These are phyloP conservation scores for Yamadazyma endophytica DNA, from an alignment of 805 yeast genomes.

Conservation along the genomic window DNA sequence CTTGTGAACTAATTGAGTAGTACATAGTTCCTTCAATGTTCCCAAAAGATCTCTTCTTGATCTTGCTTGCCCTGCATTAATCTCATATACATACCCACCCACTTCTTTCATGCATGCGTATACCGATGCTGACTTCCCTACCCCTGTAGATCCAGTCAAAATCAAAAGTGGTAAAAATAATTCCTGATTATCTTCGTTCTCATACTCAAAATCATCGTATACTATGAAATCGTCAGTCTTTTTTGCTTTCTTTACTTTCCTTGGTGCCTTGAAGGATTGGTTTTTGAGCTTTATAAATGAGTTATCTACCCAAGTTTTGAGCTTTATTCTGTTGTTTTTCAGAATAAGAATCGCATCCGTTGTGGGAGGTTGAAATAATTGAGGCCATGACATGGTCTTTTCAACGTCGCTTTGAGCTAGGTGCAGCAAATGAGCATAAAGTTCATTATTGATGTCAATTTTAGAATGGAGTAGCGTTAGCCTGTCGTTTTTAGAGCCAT, in stretches of 20 bases:
- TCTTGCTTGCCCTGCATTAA: conserved; percentile 71
- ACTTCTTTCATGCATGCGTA: conserved; percentile 61
- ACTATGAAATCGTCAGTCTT: conserved; percentile 32
- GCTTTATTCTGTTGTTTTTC: conserved; percentile 12
- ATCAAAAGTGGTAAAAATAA: conserved; percentile 60
- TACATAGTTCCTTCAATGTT: conserved; percentile 71
- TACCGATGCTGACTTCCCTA: conserved; percentile 75
- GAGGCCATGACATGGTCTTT: conserved; percentile 40
- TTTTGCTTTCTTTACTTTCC: conserved; percentile 24
- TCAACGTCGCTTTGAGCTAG: too few species aligned
- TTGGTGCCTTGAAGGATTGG: conserved; percentile 28
- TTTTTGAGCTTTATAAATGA: conserved; percentile 32
- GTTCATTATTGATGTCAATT: conserved; percentile 2
- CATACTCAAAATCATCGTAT: conserved; percentile 18
- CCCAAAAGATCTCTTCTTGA: conserved; percentile 66
- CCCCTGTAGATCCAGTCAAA: conserved; percentile 65
- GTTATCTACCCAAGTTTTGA: conserved; percentile 38
- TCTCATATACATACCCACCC: conserved; percentile 73
- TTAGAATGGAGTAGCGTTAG: too few species aligned
- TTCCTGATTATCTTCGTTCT: conserved; percentile 29
- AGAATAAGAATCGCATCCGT: conserved; percentile 33
- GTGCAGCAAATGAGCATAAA: conserved; percentile 1
- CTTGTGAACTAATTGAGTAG: conserved; percentile 71
- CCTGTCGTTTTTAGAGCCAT: too few species aligned
- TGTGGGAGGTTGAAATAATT: conserved; percentile 38